Evolutionary conservation across 2,329 filamentous ascomycete species (phyloP).

Genomic region (Colletotrichum tropicicola): DNA sequence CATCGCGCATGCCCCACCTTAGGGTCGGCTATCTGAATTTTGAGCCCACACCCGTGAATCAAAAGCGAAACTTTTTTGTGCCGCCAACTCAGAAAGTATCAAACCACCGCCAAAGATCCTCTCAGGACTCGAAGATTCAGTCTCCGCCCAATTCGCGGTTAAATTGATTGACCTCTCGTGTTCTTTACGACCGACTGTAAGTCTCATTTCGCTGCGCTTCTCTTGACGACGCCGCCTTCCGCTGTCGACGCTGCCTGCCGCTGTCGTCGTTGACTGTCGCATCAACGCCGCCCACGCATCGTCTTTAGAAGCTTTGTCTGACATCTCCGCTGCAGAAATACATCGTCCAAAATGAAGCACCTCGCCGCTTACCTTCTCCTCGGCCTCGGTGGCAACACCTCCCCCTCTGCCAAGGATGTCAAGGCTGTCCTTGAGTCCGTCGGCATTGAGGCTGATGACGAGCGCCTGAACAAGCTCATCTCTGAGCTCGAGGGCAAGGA

Average conservation of each 20-base stretch:
- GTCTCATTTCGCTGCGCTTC: slow-evolving; percentile 34
- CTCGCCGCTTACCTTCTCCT: slow-evolving; percentile 99
- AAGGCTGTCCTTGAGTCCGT: slow-evolving; percentile 90
- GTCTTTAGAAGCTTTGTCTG: slow-evolving; percentile 33
- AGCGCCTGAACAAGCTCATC: slow-evolving; percentile 87
- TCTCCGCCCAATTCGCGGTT: slow-evolving; percentile 98
- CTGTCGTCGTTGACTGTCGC: not conserved
- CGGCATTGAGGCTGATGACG: slow-evolving; percentile 91
- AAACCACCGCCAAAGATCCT: slow-evolving; percentile 34
- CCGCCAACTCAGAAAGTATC: slow-evolving; percentile 29
- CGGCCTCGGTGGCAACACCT: slow-evolving; percentile 89
- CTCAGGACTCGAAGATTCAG: slow-evolving; percentile 95
- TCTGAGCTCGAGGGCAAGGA: slow-evolving; percentile 91
- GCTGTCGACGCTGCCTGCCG: not conserved
- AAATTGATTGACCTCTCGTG: slow-evolving; percentile 99
- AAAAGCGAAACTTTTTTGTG: slow-evolving; percentile 38
- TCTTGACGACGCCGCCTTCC: not conserved
- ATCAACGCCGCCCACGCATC: slow-evolving; percentile 4
- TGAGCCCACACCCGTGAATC: slow-evolving; percentile 27
- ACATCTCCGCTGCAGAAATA: slow-evolving; percentile 40
- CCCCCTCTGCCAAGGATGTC: slow-evolving; percentile 86
- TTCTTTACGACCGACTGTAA: slow-evolving; percentile 60
- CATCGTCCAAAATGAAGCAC: slow-evolving; percentile 91
- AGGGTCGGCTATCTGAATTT: slow-evolving; percentile 28
- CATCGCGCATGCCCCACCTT: not conserved